These are phyloP conservation scores for Penicillium roqueforti DNA, from an alignment of 495 filamentous ascomycete species.

Conservation along the genomic window DNA sequence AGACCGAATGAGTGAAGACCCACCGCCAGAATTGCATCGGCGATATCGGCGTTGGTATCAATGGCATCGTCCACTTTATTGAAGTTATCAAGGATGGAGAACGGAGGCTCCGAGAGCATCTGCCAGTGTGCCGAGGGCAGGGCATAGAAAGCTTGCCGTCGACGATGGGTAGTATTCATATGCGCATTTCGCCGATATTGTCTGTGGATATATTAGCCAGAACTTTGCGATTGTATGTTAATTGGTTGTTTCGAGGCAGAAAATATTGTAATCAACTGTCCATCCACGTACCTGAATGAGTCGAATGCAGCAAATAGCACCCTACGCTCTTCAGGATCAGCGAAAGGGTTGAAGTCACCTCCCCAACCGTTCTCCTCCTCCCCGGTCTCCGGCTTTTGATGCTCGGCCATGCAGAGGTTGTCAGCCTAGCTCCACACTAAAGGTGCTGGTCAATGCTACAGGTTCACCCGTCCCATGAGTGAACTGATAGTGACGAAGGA, in stretches of 20 bases:
- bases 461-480: background rate
- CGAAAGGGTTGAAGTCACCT: slow-evolving; percentile 57
- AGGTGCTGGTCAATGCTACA: background rate
- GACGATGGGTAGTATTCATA: slow-evolving; percentile 79
- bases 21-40: slow-evolving; percentile 64
- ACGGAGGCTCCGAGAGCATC: slow-evolving; percentile 72
- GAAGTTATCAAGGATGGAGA: slow-evolving; percentile 74
- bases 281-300: slow-evolving; percentile 73
- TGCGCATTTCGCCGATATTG: slow-evolving; percentile 83
- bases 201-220: slow-evolving; percentile 38
- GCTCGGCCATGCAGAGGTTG: slow-evolving; percentile 15
- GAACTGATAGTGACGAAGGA: background rate
- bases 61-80: slow-evolving; percentile 80
- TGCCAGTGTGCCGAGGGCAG: slow-evolving; percentile 79
- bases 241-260: background rate
- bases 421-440: background rate
- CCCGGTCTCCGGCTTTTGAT: slow-evolving; percentile 12
- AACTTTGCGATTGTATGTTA: background rate
- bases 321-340: slow-evolving; percentile 68
- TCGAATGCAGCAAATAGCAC: slow-evolving; percentile 75
- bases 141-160: slow-evolving; percentile 86
- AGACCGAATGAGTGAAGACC: slow-evolving; percentile 65
- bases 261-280: background rate
- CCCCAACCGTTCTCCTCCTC: slow-evolving; percentile 45
- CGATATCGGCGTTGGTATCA: slow-evolving; percentile 79